Base-by-base conservation (phyloP, 352 stramenopile species). In the Elongisporangium prolatum region DNA sequence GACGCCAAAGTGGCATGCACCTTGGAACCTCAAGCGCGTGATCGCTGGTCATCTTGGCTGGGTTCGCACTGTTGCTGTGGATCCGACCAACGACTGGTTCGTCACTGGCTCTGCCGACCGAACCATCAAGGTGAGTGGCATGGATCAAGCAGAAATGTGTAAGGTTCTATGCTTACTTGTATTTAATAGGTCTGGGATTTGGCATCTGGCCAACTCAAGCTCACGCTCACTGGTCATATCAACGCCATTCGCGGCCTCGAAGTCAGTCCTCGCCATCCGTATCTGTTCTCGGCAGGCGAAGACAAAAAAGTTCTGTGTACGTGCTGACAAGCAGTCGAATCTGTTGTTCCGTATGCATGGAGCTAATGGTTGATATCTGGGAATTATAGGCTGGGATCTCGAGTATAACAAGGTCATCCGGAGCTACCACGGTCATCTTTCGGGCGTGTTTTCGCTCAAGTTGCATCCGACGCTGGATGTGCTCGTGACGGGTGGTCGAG, bases 381-480 rank as follows among this genome's bases (percentile, higher is more conserved):
- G 34, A 44, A 17, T 3, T 44, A n/a, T 55, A 80, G 73, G 94
- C 76, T 99, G 97, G 97, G 97, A 99, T 75, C 78, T 99, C 52
- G 97, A 99, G 84, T 98, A 97, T 65, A 99, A 99, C 76, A 98
- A 99, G 73, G 96, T 99, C 25, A 98, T 99, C 59, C 88, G 98
- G 9, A 98, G 98, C 79, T 99, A 99, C 79, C 97, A 99, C 71
- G 98, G 98, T n/a, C 98, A 99, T 68, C 76, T 99, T n/a, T 97
- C 81, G 21, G 97, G 97, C 13, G 96, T 99, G 9, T 99, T 99
- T 77, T 97, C 77, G 48, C 72, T 99, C 17, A 96, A 97, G 50
- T 63, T 99, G 47, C 98, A 99, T 75, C 98, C 98, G 37, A 99
- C 95, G 25, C 79, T 99, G 21, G 98, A 99, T 70, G 69, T 99